Percentiles rank a stretch among this genome's conserved stretches.
Conservation (phyloP, 2,329 filamentous ascomycete species). For the Biscogniauxia marginata region DNA sequence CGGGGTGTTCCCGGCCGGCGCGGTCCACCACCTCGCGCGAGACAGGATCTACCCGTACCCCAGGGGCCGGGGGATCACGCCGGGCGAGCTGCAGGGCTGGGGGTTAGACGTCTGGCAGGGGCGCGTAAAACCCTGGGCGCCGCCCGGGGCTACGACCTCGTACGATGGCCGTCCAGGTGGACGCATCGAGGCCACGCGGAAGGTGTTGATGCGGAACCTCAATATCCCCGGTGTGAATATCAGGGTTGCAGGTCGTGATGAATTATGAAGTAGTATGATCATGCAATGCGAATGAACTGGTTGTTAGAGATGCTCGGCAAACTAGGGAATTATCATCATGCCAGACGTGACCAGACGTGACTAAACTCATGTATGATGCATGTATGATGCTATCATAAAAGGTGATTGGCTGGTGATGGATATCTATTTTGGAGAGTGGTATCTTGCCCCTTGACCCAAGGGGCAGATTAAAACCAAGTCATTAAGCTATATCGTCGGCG, state of each 20-base stretch:
- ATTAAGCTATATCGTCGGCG: no score
- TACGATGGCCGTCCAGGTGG: slow-evolving; percentile 20
- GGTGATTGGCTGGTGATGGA: no score
- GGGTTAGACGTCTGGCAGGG: slow-evolving; percentile 39
- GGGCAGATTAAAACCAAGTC: neutral
- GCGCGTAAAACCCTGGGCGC: slow-evolving; percentile 35
- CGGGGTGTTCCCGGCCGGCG: slow-evolving; percentile 30
- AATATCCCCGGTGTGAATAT: slow-evolving; percentile 29
- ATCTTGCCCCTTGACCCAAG: neutral
- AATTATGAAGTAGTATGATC: slow-evolving; percentile 15
- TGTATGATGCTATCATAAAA: no score
- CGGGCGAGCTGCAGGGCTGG: slow-evolving; percentile 33
- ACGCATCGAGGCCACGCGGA: slow-evolving; percentile 24
- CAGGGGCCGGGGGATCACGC: slow-evolving; percentile 28
- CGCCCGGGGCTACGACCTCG: slow-evolving; percentile 26
- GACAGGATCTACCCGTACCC: slow-evolving; percentile 37
- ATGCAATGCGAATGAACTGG: neutral
- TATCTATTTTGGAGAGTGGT: neutral
- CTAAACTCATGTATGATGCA: no score
- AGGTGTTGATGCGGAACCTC: slow-evolving; percentile 17
- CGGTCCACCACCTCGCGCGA: slow-evolving; percentile 37
- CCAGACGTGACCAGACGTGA: no score
- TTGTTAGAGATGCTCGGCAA: neutral
- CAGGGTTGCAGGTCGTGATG: slow-evolving; percentile 25
- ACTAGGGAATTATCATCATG: neutral